Percentiles rank a stretch among this genome's conserved stretches.
Conservation (phyloP, 768 basidiomycete genomes). For the Exsudoporus frostii region DNA sequence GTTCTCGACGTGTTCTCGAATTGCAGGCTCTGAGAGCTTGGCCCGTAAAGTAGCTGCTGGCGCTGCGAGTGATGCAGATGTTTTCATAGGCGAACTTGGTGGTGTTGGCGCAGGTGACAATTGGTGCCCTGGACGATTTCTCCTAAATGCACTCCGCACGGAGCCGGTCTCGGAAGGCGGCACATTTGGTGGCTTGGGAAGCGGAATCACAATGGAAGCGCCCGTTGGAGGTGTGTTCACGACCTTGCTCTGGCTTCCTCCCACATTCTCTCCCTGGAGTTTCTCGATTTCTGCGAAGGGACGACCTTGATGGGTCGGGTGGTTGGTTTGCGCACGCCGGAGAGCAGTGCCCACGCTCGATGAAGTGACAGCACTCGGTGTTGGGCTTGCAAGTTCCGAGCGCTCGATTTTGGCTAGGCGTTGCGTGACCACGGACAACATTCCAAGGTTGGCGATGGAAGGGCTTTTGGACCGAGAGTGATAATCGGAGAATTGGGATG, state of each 20-base stretch:
- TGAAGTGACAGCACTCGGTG: slow-evolving; percentile 18
- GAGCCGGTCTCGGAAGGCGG: slow-evolving; percentile 11
- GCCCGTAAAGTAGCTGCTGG: slow-evolving; percentile 9
- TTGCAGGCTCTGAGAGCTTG: slow-evolving; percentile 20
- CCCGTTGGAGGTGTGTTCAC: slow-evolving; percentile 20
- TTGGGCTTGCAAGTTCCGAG: slow-evolving; percentile 17
- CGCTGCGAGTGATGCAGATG: not conserved
- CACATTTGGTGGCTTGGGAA: slow-evolving; percentile 14
- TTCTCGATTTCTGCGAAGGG: slow-evolving; percentile 26
- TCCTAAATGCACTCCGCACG: slow-evolving; percentile 24
- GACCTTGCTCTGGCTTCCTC: not conserved
- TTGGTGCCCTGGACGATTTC: not conserved
- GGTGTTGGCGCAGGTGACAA: slow-evolving; percentile 3
- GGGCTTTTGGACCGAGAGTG: slow-evolving; percentile 43
- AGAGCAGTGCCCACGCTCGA: slow-evolving; percentile 24
- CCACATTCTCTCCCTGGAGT: slow-evolving; percentile 12
- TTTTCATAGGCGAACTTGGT: slow-evolving; percentile 10
- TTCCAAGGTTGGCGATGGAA: slow-evolving; percentile 59
- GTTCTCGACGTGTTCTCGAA: slow-evolving; percentile 17
- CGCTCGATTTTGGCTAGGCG: slow-evolving; percentile 60
- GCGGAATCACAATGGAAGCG: slow-evolving; percentile 24
- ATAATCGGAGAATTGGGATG: slow-evolving; percentile 26
- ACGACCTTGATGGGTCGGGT: slow-evolving; percentile 6
- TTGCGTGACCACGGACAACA: slow-evolving; percentile 62
- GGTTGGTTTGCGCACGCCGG: slow-evolving; percentile 21